Conservation (phyloP, 163 green algal species). For the Scenedesmus sp. region DNA sequence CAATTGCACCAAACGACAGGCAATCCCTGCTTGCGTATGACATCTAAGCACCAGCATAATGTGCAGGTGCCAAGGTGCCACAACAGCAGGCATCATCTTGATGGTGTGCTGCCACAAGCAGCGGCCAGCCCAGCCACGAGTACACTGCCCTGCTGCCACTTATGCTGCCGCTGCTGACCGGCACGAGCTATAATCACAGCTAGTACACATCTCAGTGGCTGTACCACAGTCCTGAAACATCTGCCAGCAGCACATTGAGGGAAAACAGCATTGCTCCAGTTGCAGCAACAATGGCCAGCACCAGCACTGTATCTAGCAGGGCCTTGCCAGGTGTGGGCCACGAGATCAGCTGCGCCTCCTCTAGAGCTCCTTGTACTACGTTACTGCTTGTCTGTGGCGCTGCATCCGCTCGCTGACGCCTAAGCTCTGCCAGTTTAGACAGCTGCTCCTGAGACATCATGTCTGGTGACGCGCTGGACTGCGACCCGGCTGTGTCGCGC, state of each 20-base stretch:
- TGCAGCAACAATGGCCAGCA: slow-evolving; percentile 76
- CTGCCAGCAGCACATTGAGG: slow-evolving; percentile 74
- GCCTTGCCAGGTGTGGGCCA: slow-evolving; percentile 76
- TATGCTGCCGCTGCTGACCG: background rate
- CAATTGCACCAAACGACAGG: no score
- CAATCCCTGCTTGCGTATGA: no score
- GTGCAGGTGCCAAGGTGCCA: no score
- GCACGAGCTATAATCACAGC: background rate
- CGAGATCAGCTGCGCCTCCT: slow-evolving; percentile 80
- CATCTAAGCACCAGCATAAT: no score
- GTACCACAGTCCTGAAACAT: slow-evolving; percentile 67
- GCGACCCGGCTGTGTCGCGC: slow-evolving; percentile 31
- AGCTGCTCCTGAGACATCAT: slow-evolving; percentile 46
- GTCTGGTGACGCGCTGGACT: slow-evolving; percentile 31
- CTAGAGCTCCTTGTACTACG: slow-evolving; percentile 69
- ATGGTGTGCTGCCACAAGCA: no score
- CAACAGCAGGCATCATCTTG: no score
- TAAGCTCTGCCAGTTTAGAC: slow-evolving; percentile 40
- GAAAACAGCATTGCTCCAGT: slow-evolving; percentile 70
- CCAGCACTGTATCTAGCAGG: slow-evolving; percentile 75
- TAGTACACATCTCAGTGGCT: background rate
- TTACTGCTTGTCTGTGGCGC: slow-evolving; percentile 32
- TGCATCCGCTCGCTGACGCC: slow-evolving; percentile 9
- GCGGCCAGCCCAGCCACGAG: no score
- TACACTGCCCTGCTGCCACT: background rate